Conservation (phyloP, 2,329 filamentous ascomycete species). For the Canariomyces notabilis region DNA sequence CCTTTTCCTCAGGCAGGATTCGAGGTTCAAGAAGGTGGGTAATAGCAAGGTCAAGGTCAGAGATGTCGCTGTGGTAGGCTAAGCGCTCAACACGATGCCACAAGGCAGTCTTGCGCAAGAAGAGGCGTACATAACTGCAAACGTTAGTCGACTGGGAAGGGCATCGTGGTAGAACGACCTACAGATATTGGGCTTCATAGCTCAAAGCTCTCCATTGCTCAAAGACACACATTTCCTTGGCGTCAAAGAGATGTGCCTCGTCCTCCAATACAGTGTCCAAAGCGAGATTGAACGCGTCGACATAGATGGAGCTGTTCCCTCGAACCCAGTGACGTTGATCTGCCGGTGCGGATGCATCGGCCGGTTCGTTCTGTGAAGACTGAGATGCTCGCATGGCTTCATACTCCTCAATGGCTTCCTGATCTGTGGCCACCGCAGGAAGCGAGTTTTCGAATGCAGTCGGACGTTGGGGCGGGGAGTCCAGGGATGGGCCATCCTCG, state of each 20-base stretch:
- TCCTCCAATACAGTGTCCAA: constrained; percentile 85
- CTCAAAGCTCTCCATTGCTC: constrained; percentile 63
- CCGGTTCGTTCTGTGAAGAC: constrained; percentile 32
- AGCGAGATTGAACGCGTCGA: constrained; percentile 93
- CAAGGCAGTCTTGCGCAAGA: constrained; percentile 81
- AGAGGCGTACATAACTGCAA: constrained; percentile 79
- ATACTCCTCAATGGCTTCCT: constrained; percentile 74
- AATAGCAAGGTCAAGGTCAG: constrained; percentile 64
- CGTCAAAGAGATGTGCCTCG: constrained; percentile 81
- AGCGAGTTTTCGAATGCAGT: constrained; percentile 70
- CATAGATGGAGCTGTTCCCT: constrained; percentile 86
- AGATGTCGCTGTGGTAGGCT: constrained; percentile 77
- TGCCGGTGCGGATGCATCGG: constrained; percentile 48
- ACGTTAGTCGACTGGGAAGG: constrained; percentile 9
- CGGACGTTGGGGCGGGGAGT: constrained; percentile 28
- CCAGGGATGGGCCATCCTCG: not conserved
- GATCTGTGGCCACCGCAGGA: constrained; percentile 60
- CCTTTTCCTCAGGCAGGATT: constrained; percentile 43
- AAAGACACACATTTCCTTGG: constrained; percentile 73
- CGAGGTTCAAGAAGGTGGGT: constrained; percentile 55
- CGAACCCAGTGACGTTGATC: constrained; percentile 57
- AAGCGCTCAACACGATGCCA: constrained; percentile 83
- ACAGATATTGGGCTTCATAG: constrained; percentile 91
- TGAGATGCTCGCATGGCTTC: constrained; percentile 62
- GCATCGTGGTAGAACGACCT: constrained; percentile 31